These are phyloP conservation scores for Wickerhamia fluorescens DNA, from an alignment of 805 yeast genomes.

Conservation along the genomic window DNA sequence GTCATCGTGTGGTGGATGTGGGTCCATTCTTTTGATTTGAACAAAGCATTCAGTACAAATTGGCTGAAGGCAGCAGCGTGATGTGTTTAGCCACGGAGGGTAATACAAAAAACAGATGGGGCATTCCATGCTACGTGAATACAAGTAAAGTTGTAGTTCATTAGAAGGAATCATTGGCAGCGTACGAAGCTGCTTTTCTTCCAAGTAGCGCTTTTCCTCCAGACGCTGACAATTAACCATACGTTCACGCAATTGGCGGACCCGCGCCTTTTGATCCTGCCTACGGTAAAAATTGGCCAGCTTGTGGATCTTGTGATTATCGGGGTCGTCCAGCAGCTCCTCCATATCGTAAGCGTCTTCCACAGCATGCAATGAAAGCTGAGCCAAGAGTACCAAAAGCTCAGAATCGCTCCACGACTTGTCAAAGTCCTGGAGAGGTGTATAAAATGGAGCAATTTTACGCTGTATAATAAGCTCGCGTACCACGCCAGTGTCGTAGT, in stretches of 20 bases:
- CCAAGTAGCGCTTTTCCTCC: constrained; percentile 29
- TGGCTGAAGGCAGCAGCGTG: constrained; percentile 88
- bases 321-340: constrained; percentile 50
- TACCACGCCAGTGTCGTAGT: constrained; percentile 70
- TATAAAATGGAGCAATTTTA: constrained; percentile 80
- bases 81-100: constrained; percentile 68
- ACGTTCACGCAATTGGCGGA: constrained; percentile 31
- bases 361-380: constrained; percentile 51
- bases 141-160: constrained; percentile 50
- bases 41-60: constrained; percentile 97
- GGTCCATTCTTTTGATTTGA: constrained; percentile 84
- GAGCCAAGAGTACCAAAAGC: constrained; percentile 41
- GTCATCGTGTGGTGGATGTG: constrained; percentile 86
- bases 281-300: constrained; percentile 40
- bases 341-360: constrained; percentile 43
- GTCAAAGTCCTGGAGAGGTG: constrained; percentile 79
- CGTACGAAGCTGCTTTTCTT: constrained; percentile 11
- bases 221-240: constrained; percentile 24
- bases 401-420: constrained; percentile 66
- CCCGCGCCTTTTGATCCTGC: constrained; percentile 40
- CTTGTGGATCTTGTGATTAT: constrained; percentile 51
- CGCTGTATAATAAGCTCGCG: constrained; percentile 61
- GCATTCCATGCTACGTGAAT: constrained; percentile 71
- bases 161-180: constrained; percentile 28
- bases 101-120: constrained; percentile 90